A percentile compares a stretch with the other conserved stretches of the same genome.
These are phyloP conservation scores for Apophysomyces elegans DNA, from an alignment of 371 early-diverging fungal species.

Conservation along the genomic window DNA sequence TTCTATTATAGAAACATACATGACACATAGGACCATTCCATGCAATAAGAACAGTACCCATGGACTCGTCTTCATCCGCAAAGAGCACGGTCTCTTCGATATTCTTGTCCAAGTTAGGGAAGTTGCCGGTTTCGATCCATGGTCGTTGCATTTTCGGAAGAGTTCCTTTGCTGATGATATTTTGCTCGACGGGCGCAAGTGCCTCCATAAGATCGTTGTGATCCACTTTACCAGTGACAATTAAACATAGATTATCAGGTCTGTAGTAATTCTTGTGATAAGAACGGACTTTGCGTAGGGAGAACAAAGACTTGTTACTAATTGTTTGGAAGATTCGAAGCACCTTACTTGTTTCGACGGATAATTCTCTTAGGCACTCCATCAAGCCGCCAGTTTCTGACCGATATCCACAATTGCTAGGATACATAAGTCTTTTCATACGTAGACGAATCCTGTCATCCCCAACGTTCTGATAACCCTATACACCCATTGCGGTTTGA, in stretches of 20 bases:
- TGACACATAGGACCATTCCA: constrained; percentile 68
- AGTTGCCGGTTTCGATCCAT: constrained; percentile 64
- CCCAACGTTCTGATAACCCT: constrained; percentile 51
- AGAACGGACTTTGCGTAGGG: constrained; percentile 42
- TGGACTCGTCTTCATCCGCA: constrained; percentile 74
- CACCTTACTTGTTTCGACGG: constrained; percentile 63
- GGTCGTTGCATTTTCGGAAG: constrained; percentile 63
- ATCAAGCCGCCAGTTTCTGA: constrained; percentile 73
- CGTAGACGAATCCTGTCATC: constrained; percentile 52
- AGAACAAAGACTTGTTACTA: not conserved
- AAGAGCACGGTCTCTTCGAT: constrained; percentile 60
- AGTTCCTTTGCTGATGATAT: constrained; percentile 61
- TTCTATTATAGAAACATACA: constrained; percentile 37
- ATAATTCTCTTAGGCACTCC: constrained; percentile 67
- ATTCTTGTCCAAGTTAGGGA: constrained; percentile 53
- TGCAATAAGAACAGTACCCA: constrained; percentile 63
- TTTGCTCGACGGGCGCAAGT: constrained; percentile 61
- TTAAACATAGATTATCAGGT: constrained; percentile 71
- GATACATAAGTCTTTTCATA: constrained; percentile 64
- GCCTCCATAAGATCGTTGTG: constrained; percentile 53
- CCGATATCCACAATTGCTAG: constrained; percentile 67
- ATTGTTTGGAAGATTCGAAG: not conserved
- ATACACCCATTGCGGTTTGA: not conserved
- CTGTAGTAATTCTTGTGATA: constrained; percentile 72
- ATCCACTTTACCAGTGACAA: constrained; percentile 64